phyloP scores from a whole-genome alignment of 306 rosid species.

The Malus sieversii region DNA sequence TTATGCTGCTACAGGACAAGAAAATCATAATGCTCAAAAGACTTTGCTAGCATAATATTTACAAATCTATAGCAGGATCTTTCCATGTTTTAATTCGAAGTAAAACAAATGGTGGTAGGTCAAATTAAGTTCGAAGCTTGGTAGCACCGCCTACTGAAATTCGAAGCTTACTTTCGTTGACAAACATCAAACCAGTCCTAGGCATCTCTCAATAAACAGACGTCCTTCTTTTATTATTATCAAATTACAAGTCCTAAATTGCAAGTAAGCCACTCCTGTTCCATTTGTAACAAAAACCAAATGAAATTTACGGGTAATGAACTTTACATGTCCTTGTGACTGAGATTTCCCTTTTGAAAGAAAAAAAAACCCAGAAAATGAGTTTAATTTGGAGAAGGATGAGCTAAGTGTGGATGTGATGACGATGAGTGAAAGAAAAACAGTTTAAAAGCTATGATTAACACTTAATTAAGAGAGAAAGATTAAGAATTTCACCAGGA shows the following conservation, averaged over 20 bases:
- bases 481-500: slow-evolving; percentile 17
- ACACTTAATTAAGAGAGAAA: neutral
- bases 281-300: neutral
- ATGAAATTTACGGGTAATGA: neutral
- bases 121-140: neutral
- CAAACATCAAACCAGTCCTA: neutral
- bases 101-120: neutral
- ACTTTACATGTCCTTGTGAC: neutral
- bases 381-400: neutral
- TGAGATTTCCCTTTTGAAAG: neutral
- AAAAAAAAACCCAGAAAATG: neutral
- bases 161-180: neutral
- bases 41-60: neutral
- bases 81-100: neutral
- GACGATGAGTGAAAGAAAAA: neutral
- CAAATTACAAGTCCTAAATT: neutral
- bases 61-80: neutral
- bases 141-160: neutral
- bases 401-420: neutral
- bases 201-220: neutral
- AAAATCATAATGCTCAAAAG: neutral
- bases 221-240: neutral
- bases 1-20: neutral
- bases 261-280: neutral
- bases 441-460: neutral